Evolutionary conservation across 306 rosid genomes (phyloP).

Genomic region (Trifolium repens): DNA sequence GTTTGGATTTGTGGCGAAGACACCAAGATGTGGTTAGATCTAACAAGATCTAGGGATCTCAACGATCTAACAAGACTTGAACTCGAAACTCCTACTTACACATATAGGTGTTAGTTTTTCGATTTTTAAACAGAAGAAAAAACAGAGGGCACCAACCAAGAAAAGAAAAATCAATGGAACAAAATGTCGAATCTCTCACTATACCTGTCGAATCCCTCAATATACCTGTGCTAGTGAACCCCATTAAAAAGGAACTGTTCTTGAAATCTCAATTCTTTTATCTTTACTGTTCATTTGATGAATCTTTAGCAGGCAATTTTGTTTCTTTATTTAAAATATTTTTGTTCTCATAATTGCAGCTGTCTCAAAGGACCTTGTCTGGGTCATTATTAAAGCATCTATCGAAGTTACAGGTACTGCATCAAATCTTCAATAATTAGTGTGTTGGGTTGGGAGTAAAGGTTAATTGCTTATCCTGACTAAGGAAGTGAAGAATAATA

Average conservation of each 20-base stretch:
- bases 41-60: conserved; percentile 20
- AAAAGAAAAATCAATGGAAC: conserved; percentile 7
- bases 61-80: conserved; percentile 4
- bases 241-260: neutral
- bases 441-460: conserved; percentile 22
- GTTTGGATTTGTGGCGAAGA: neutral
- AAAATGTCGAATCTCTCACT: neutral
- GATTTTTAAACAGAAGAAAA: neutral
- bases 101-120: neutral
- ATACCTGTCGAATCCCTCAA: neutral
- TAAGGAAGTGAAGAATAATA: conserved; percentile 23
- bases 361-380: conserved; percentile 94
- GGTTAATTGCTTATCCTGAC: conserved; percentile 28
- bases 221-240: conserved; percentile 5
- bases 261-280: conserved; percentile 11
- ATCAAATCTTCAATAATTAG: conserved; percentile 26
- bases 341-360: conserved; percentile 58
- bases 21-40: conserved; percentile 15
- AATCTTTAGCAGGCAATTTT: conserved; percentile 9
- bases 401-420: conserved; percentile 93
- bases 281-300: conserved; percentile 26
- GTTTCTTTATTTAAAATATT: conserved; percentile 26
- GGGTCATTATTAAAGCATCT: conserved; percentile 97
- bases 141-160: neutral
- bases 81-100: conserved; percentile 6